Evolutionary conservation across 805 yeast species (phyloP), one percentile per base, ranked within the genome.

Genomic region (Starmerella ratchasimensis): DNA sequence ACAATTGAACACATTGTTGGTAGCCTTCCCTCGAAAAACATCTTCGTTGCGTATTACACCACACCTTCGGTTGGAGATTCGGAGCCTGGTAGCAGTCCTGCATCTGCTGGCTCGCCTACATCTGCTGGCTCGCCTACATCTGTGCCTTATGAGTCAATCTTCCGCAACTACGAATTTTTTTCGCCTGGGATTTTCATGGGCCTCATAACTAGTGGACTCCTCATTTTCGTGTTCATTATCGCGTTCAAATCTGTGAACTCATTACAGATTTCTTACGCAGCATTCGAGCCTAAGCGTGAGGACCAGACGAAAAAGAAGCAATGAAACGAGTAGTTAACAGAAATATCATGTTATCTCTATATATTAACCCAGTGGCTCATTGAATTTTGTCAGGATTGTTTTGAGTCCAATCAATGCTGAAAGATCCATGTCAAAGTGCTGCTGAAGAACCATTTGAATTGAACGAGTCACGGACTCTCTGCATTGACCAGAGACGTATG

Each of bases 181-280:
- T 69, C 83, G 10, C 76, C 86, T 13, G 96, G 94, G 16, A 64
- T 88, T 42, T 73, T 81, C 61, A 78, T 80, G 75, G 68, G 78
- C 38, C 59, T 78, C 42, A 58, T 86, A 30, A 83, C 82, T 14
- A 65, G 82, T 3, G 56, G 69, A 10, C 57, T 81, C 44, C 62
- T 84, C 46, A 40, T 81, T 16, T 59, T 59, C 25, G 60, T 43
- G 14, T 32, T 45, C 28, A 8, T 35, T 17, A 25, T 45, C 18
- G 48, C 41, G n/a, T 23, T 45, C 17, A 15, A 25, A 6, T 34
- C 47, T 14, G 48, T 45, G 19, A 16, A 13, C 28, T 37, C 44
- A 15, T 32, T 45, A 32, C 42, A 45, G 31, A 45, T 45, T 33
- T 39, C 43, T 19, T 5, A 22, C n/a, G 48, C 48, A 8, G 48